Conservation (phyloP, 495 filamentous ascomycete species). For the Extremus antarcticus region DNA sequence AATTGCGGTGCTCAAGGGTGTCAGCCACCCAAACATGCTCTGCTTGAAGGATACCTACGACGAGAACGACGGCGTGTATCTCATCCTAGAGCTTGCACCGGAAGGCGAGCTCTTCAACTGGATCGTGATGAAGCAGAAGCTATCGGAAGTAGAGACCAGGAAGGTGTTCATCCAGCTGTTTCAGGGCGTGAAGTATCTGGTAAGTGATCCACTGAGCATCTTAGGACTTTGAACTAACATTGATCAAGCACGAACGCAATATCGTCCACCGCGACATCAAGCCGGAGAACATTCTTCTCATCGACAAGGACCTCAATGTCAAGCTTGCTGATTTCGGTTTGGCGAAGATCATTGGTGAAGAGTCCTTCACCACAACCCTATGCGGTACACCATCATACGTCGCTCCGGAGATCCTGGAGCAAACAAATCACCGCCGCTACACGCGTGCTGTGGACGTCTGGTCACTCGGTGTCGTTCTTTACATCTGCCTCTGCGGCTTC, state of each 20-base stretch:
- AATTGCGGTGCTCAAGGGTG: slow-evolving; percentile 89
- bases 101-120: slow-evolving; percentile 93
- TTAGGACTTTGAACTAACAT: slow-evolving; percentile 5
- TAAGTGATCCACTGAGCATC: slow-evolving; percentile 34
- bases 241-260: slow-evolving; percentile 76
- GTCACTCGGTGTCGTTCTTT: slow-evolving; percentile 96
- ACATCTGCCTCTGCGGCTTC: slow-evolving; percentile 97
- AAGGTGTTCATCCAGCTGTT: slow-evolving; percentile 88
- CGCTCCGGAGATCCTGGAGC: slow-evolving; percentile 86
- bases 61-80: slow-evolving; percentile 79
- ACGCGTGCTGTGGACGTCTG: slow-evolving; percentile 93
- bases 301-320: slow-evolving; percentile 70
- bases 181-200: slow-evolving; percentile 87
- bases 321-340: slow-evolving; percentile 97
- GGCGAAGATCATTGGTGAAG: slow-evolving; percentile 96
- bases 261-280: slow-evolving; percentile 99
- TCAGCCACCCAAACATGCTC: slow-evolving; percentile 89
- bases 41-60: slow-evolving; percentile 94
- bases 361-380: slow-evolving; percentile 94
- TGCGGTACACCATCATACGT: slow-evolving; percentile 85
- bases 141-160: slow-evolving; percentile 71
- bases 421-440: slow-evolving; percentile 67
- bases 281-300: slow-evolving; percentile 90
- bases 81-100: slow-evolving; percentile 81
- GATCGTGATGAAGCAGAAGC: slow-evolving; percentile 78